Conservation (phyloP, 805 yeast genomes). For the Peterozyma toletana region DNA sequence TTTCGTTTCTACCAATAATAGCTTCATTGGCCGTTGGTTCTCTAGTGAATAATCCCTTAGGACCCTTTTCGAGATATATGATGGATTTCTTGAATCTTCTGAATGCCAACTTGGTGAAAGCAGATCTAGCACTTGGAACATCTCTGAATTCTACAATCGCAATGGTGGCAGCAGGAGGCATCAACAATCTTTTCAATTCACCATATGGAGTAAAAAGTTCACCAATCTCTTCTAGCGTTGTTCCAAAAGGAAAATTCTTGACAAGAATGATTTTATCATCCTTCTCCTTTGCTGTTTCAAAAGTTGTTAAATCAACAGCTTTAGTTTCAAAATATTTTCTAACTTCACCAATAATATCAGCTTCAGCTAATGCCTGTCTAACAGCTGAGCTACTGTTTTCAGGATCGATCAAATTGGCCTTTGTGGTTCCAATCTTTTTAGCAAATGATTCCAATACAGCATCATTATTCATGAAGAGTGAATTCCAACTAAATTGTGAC, state of each 20-base stretch:
- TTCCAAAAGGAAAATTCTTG: conserved; percentile 88
- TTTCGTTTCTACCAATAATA: conserved; percentile 19
- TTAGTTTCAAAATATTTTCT: conserved; percentile 77
- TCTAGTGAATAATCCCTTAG: conserved; percentile 66
- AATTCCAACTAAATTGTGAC: conserved; percentile 91
- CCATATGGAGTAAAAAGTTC: conserved; percentile 81
- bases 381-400: conserved; percentile 85
- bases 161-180: conserved; percentile 96
- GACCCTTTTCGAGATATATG: conserved; percentile 90
- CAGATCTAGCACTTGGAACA: conserved; percentile 77
- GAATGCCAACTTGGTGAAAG: conserved; percentile 82
- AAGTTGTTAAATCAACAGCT: conserved; percentile 78
- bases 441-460: conserved; percentile 92
- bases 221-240: conserved; percentile 71
- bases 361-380: conserved; percentile 95
- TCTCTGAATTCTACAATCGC: conserved; percentile 89
- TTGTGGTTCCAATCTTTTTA: conserved; percentile 69
- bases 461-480: conserved; percentile 82
- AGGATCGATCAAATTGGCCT: conserved; percentile 82
- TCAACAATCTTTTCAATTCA: conserved; percentile 65
- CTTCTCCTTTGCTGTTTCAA: conserved; percentile 53
- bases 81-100: conserved; percentile 84
- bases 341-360: conserved; percentile 89
- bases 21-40: conserved; percentile 37
- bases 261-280: conserved; percentile 78